Evolutionary conservation across 2,329 filamentous ascomycete genomes (phyloP), one percentile per base, ranked within the genome.

Genomic region (Trichoderma pleuroti): DNA sequence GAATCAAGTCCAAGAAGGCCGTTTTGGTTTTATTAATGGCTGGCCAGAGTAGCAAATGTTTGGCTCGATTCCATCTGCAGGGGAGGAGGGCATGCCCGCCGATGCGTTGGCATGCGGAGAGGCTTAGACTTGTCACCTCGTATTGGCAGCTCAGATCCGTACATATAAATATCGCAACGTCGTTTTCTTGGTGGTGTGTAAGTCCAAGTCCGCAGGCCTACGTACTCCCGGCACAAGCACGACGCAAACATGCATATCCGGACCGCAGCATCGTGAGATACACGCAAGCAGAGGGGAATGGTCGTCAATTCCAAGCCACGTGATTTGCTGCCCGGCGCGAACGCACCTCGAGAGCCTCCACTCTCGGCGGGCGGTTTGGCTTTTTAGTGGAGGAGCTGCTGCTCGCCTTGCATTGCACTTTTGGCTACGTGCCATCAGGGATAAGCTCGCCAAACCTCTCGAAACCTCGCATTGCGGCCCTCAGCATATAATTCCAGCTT

Each of bases 251-350:
- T 57, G 57, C 57, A 49, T 65, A 54, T 39, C 42, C 26, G 32
- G 24, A 21, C 39, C 54, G 66, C 66, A 68, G 66, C 56, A 61
- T 68, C 68, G 34, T 34, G 61, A 70, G 11, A 54, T 56, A 71
- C 42, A 49, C 67, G 65, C 57, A 46, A 57, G 54, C 46, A 36
- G 67, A 62, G 57, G 65, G 34, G 42, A 62, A 62, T 70, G 36
- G 34, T 54, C 59, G 59, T 65, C 49, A 24, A 70, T 63, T 70
- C 6, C 60, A 26, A 46, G 68, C 68, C 68, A 70, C 68, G 62
- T 72, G 49, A 57, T 71, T 69, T 66, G 73, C 67, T 60, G 52
- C 14, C 16, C 85, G 91, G 74, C 88, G 92, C 76, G 21, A 68
- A 54, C 52, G 39, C 63, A 21, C 36, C 39, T 52, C 16, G 54